These are phyloP conservation scores for peach (Prunus persica) DNA, from an alignment of 306 rosid genomes.

Conservation along the genomic window DNA sequence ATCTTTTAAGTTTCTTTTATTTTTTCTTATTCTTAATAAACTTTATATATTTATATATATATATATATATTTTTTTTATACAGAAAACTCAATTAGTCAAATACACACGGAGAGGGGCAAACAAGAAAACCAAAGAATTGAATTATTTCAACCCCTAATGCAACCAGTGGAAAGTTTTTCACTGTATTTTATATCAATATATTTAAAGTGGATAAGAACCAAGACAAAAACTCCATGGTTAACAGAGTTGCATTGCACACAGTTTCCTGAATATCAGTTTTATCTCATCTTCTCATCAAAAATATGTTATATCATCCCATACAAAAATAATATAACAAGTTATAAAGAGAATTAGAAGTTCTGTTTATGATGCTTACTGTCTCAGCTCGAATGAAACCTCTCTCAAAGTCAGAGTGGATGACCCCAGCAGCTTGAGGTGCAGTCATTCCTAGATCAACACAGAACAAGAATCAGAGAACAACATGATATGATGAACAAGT, in stretches of 20 bases:
- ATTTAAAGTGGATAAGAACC: not conserved
- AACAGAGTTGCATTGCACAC: not conserved
- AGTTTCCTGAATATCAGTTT: not conserved
- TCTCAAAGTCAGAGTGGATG: conserved; percentile 98
- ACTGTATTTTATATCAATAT: not conserved
- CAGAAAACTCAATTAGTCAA: no score
- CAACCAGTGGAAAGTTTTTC: not conserved
- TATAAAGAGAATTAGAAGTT: conserved; percentile 9
- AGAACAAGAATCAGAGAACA: conserved; percentile 25
- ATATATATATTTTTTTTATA: no score
- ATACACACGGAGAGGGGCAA: no score
- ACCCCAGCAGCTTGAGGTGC: conserved; percentile 99
- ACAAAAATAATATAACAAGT: not conserved
- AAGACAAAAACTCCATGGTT: not conserved
- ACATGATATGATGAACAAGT: not conserved
- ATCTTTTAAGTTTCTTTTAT: no score
- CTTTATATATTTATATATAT: no score
- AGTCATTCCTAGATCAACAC: conserved; percentile 78
- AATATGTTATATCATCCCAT: not conserved
- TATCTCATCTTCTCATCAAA: not conserved
- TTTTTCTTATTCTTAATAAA: no score
- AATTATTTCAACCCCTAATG: no score
- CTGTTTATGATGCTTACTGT: conserved; percentile 52
- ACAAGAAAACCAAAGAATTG: no score
- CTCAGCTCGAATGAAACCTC: conserved; percentile 97